These are phyloP conservation scores for Paraurostyla sp. DNA, from an alignment of 73 alveolate species.

Conservation along the genomic window DNA sequence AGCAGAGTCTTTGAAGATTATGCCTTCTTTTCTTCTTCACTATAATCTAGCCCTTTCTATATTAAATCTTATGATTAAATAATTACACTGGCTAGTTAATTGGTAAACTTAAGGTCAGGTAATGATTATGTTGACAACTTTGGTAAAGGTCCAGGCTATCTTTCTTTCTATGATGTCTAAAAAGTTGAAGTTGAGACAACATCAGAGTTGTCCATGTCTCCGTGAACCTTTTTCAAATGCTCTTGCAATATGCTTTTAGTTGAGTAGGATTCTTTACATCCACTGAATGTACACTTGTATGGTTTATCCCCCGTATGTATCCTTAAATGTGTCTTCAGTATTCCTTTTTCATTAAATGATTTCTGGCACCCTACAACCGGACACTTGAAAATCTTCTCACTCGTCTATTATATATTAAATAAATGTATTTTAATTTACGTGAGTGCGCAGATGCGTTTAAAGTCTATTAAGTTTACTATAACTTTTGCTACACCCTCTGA, in stretches of 20 bases:
- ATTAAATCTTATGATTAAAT: neutral
- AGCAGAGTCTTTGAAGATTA: conserved; percentile 18
- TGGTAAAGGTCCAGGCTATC: conserved; percentile 9
- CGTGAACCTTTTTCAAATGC: conserved; percentile 48
- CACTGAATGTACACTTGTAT: conserved; percentile 82
- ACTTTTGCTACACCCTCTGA: conserved; percentile 76
- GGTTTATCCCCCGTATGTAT: conserved; percentile 92
- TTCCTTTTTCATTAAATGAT: conserved; percentile 82
- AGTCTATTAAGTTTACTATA: conserved; percentile 81
- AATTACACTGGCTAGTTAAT: neutral
- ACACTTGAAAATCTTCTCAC: conserved; percentile 75
- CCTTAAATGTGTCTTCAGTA: conserved; percentile 88
- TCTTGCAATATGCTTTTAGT: conserved; percentile 67
- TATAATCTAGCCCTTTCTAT: neutral
- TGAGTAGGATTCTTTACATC: conserved; percentile 73
- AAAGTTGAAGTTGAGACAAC: neutral
- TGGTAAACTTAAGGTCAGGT: neutral
- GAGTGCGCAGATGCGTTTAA: conserved; percentile 83
- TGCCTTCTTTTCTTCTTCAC: conserved; percentile 27
- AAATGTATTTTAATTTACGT: conserved; percentile 16
- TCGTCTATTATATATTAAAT: conserved; percentile 37
- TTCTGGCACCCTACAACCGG: conserved; percentile 75
- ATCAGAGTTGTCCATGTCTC: neutral
- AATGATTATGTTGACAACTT: neutral
- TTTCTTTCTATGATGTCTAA: neutral